Percentiles rank a stretch among this genome's conserved stretches.
phyloP scores from a whole-genome alignment of 768 basidiomycete species.

The Russula emetica region DNA sequence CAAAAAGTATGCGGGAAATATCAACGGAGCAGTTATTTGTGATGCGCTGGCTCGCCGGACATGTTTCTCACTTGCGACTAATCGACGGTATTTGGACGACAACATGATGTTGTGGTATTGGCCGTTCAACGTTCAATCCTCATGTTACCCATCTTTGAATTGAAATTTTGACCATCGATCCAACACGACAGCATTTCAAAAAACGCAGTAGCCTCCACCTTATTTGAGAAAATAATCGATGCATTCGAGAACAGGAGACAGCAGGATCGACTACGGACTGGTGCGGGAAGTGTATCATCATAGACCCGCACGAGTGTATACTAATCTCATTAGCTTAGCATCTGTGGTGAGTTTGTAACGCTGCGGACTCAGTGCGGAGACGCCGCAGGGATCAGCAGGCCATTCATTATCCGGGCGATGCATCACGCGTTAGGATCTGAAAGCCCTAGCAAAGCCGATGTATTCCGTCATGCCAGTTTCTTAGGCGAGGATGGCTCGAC shows the following conservation, averaged over 20 bases:
- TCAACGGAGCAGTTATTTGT: too few relatives aligned
- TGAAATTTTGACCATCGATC: neutral
- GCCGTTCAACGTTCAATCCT: neutral
- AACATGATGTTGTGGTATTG: too few relatives aligned
- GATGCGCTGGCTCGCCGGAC: too few relatives aligned
- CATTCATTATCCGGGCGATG: neutral
- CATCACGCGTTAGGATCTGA: too few relatives aligned
- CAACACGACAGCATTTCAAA: slow-evolving; percentile 10
- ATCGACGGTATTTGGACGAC: too few relatives aligned
- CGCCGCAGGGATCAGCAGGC: too few relatives aligned
- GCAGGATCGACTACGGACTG: neutral
- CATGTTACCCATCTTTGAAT: neutral
- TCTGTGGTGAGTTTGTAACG: neutral
- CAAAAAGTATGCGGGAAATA: too few relatives aligned
- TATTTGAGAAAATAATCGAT: slow-evolving; percentile 5
- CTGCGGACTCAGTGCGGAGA: neutral
- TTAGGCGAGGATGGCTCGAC: too few relatives aligned
- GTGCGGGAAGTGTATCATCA: neutral
- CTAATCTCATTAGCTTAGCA: neutral
- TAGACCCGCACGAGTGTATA: slow-evolving; percentile 8
- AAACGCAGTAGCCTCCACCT: neutral
- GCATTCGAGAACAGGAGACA: slow-evolving; percentile 5
- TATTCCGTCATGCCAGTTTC: too few relatives aligned
- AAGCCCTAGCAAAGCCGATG: too few relatives aligned
- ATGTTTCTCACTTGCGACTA: too few relatives aligned